Evolutionary conservation across 2,329 filamentous ascomycete species (phyloP), one percentile per base, ranked within the genome.

Genomic region (Hysterium pulicare): DNA sequence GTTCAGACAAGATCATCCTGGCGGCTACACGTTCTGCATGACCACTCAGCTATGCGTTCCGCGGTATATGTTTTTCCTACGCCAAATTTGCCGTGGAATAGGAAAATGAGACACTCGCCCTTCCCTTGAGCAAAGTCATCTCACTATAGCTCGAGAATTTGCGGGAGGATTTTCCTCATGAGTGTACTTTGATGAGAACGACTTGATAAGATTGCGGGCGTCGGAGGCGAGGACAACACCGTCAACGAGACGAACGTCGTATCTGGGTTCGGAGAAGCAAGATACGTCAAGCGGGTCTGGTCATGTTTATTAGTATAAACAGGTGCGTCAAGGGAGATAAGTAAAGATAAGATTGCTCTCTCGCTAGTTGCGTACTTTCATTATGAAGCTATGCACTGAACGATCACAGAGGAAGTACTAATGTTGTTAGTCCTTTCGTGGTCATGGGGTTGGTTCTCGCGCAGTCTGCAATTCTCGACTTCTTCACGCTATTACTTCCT

Each of bases 381-480:
- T 33, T 16, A 42, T 40, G 28, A 48, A 48, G 5, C 40, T 42
- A n/a, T 45, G 33, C 3, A 45, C 42, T 33, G 33, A 40, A 3
- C 46, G 42, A 26, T 48, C 46, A 43, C 46, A 48, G 10, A 48
- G 40, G 23, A 45, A 48, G 21, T 45, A 46, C 32, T 48, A 42
- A 34, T 48, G 46, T 21, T n/a, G 42, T 46, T 4, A 45, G 24
- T 20, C 41, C 46, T 33, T 42, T 46, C 11, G 20, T 30, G 2
- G 42, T 48, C 42, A 48, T 31, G 4, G 46, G 46, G 35, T 48
- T 48, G 30, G 46, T 48, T 17, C 42, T 28, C 7, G 46, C 41
- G 22, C 46, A 48, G 22, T 44, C 43, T 17, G 42, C 42, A 33
- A 48, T 45, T 17, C 36, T 17, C n/a, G 36, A 46, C 16, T 47